Conservation (phyloP, 805 yeast genomes). For the Alloascoidea hylecoeti region DNA sequence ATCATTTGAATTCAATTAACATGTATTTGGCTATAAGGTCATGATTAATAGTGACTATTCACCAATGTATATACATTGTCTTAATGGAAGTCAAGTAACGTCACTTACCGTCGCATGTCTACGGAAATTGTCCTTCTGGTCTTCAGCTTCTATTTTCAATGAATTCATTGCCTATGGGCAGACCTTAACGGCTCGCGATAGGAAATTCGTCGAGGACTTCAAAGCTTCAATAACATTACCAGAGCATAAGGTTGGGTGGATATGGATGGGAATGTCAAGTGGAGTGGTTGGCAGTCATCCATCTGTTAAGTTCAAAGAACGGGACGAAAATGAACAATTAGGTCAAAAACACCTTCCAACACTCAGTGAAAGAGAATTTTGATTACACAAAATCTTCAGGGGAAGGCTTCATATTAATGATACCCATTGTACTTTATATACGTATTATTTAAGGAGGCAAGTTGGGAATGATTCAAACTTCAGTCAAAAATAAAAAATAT, state of each 20-base stretch:
- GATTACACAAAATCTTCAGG: no score
- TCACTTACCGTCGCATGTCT: slow-evolving; percentile 77
- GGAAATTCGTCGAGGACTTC: slow-evolving; percentile 73
- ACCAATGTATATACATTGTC: slow-evolving; percentile 77
- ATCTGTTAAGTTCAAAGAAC: slow-evolving; percentile 9
- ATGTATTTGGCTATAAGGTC: slow-evolving; percentile 14
- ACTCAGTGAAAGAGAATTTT: no score
- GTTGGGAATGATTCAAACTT: no score
- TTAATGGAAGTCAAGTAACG: slow-evolving; percentile 82
- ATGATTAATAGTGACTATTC: slow-evolving; percentile 43
- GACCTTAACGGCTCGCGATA: slow-evolving; percentile 68
- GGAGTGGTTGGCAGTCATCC: slow-evolving; percentile 49
- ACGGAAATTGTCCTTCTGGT: slow-evolving; percentile 77
- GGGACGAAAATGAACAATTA: not conserved
- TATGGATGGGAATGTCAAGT: slow-evolving; percentile 47
- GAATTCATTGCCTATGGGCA: slow-evolving; percentile 73
- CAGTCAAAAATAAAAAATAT: no score
- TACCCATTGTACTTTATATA: no score
- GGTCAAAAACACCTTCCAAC: slow-evolving; percentile 1
- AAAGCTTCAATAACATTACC: slow-evolving; percentile 49
- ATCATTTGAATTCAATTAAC: not conserved
- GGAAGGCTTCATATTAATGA: no score
- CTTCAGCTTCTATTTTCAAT: slow-evolving; percentile 71
- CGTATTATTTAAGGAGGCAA: no score
- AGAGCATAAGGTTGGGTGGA: slow-evolving; percentile 38